Conservation (phyloP, 495 filamentous ascomycete species). For the Aspergillus coremiiformis region DNA sequence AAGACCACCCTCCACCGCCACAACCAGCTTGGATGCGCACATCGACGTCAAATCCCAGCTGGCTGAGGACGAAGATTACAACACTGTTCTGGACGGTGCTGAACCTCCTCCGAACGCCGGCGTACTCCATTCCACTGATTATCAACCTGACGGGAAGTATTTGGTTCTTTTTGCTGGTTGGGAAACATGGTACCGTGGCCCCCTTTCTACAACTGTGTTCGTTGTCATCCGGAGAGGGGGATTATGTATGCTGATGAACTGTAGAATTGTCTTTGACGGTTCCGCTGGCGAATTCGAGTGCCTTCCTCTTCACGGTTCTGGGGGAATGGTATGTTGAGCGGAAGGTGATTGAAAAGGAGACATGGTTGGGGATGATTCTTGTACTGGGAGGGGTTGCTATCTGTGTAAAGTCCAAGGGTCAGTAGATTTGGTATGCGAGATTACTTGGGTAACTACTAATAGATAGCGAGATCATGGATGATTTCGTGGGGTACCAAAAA, state of each 20-base stretch:
- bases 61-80: constrained; percentile 47
- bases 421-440: neutral
- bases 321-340: constrained; percentile 93
- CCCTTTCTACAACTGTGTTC: neutral
- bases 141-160: constrained; percentile 90
- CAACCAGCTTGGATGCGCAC: constrained; percentile 21
- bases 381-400: constrained; percentile 78
- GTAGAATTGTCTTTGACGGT: constrained; percentile 87
- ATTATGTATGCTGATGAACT: neutral
- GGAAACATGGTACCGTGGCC: constrained; percentile 64
- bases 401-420: constrained; percentile 62
- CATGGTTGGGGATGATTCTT: constrained; percentile 79
- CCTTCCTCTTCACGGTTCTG: constrained; percentile 89
- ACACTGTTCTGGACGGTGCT: constrained; percentile 61
- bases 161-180: constrained; percentile 96
- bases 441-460: neutral
- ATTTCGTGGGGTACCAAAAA: neutral
- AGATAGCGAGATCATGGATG: neutral
- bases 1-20: constrained; percentile 15
- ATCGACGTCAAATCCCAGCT: constrained; percentile 20
- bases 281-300: constrained; percentile 87
- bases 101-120: constrained; percentile 71
- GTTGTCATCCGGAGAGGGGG: neutral
- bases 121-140: constrained; percentile 77
- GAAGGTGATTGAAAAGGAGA: constrained; percentile 82